Conservation (phyloP, 768 basidiomycete species). For the Filobasidium wieringae region DNA sequence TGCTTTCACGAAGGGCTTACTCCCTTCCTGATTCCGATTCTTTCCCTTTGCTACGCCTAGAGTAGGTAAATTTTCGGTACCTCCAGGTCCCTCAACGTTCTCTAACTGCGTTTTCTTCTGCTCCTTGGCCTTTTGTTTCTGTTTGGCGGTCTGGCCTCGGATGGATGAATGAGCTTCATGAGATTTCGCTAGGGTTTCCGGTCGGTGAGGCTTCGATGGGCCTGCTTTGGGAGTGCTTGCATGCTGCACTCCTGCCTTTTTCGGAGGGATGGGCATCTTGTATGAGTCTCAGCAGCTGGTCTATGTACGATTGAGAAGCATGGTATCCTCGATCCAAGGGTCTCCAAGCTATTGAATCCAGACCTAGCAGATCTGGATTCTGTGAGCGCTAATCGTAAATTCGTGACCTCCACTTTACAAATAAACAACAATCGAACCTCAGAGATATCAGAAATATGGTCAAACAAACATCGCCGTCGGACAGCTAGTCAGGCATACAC, state of each 20-base stretch:
- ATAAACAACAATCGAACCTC: no score
- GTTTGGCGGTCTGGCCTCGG: slow-evolving; percentile 7
- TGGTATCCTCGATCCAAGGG: no score
- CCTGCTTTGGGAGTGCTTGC: not conserved
- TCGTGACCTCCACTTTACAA: no score
- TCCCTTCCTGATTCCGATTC: slow-evolving; percentile 4
- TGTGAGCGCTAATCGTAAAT: no score
- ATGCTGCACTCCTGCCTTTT: not conserved
- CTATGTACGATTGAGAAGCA: no score
- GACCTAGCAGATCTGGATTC: no score
- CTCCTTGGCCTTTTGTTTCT: slow-evolving; percentile 2
- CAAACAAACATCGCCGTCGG: no score
- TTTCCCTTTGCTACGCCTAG: not conserved
- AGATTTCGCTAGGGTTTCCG: not conserved
- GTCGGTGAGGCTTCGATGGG: not conserved
- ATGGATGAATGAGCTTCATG: slow-evolving; percentile 13
- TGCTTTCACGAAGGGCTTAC: slow-evolving; percentile 6
- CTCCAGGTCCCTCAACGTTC: not conserved
- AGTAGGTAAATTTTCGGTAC: no score
- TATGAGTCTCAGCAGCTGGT: no score
- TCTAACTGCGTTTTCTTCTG: not conserved
- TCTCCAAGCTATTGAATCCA: no score
- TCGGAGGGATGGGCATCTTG: not conserved
- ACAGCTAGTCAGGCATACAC: no score
- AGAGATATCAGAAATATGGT: no score